phyloP scores from a whole-genome alignment of 139 green algal genomes.

The Astrephomene gubernaculifera region DNA sequence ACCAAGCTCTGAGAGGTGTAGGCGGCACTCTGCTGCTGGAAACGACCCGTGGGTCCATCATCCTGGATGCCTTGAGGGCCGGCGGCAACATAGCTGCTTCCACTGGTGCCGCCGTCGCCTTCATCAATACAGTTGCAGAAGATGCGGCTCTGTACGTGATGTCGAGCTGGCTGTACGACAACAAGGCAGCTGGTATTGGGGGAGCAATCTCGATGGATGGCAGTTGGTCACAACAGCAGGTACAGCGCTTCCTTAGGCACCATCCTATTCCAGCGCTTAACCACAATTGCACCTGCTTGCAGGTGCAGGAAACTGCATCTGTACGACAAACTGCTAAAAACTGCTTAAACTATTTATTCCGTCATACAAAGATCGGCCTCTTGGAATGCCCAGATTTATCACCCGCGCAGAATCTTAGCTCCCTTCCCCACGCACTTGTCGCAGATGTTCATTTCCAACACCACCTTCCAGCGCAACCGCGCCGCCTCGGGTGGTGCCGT shows the following conservation, averaged over 20 bases:
- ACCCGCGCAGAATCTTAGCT: not conserved
- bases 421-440: too few species aligned
- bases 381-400: not conserved
- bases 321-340: not conserved
- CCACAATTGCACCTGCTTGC: not conserved
- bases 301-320: not conserved
- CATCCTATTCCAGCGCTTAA: not conserved
- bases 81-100: not conserved
- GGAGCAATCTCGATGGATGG: slow-evolving; percentile 6
- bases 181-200: not conserved
- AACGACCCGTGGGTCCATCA: not conserved
- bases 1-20: not conserved
- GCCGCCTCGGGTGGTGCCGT: not conserved
- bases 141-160: not conserved
- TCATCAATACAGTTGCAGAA: not conserved
- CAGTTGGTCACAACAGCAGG: not conserved
- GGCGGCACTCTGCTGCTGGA: not conserved
- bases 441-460: not conserved
- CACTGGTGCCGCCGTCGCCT: not conserved
- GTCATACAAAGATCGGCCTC: not conserved
- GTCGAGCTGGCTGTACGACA: not conserved
- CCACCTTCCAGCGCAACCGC: not conserved
- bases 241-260: not conserved
- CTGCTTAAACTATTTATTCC: not conserved
- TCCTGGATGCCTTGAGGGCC: not conserved